Conservation (phyloP, 2,329 filamentous ascomycete genomes). For the Botrytis aclada region DNA sequence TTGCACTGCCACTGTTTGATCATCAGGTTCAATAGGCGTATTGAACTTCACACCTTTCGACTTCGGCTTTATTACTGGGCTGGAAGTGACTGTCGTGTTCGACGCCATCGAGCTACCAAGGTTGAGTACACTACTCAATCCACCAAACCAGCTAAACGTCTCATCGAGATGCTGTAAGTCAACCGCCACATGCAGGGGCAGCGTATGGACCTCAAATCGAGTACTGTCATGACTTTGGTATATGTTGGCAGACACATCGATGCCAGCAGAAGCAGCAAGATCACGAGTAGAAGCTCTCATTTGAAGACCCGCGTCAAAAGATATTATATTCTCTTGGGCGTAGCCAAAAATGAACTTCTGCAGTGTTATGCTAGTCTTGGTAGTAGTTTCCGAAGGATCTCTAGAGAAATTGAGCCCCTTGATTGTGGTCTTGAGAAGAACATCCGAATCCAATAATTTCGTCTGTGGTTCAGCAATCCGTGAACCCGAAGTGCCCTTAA, state of each 20-base stretch:
- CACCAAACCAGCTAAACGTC: constrained; percentile 83
- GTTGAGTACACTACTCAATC: constrained; percentile 85
- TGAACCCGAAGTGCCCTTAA: constrained; percentile 33
- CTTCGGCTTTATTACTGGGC: constrained; percentile 42
- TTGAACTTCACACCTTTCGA: constrained; percentile 59
- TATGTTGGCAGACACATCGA: constrained; percentile 56
- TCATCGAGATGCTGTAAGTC: constrained; percentile 82
- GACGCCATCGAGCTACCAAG: constrained; percentile 81
- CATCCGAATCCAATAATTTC: constrained; percentile 26
- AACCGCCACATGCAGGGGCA: constrained; percentile 72
- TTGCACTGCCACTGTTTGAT: constrained; percentile 30
- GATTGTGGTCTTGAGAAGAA: constrained; percentile 34
- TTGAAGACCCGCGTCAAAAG: constrained; percentile 56
- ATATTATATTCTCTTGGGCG: constrained; percentile 58
- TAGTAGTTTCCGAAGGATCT: constrained; percentile 21
- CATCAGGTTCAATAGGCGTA: constrained; percentile 39
- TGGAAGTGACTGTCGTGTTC: constrained; percentile 53
- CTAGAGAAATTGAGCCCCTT: constrained; percentile 32
- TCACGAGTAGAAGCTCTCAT: constrained; percentile 60
- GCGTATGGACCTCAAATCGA: constrained; percentile 65
- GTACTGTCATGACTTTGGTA: constrained; percentile 45
- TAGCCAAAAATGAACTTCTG: constrained; percentile 63
- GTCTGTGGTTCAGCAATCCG: constrained; percentile 13
- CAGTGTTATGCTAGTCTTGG: constrained; percentile 39
- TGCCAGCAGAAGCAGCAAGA: constrained; percentile 53